Percentiles rank a stretch among this genome's conserved stretches.
Conservation (phyloP, 2,329 filamentous ascomycete genomes). For the Neonectria coccinea region DNA sequence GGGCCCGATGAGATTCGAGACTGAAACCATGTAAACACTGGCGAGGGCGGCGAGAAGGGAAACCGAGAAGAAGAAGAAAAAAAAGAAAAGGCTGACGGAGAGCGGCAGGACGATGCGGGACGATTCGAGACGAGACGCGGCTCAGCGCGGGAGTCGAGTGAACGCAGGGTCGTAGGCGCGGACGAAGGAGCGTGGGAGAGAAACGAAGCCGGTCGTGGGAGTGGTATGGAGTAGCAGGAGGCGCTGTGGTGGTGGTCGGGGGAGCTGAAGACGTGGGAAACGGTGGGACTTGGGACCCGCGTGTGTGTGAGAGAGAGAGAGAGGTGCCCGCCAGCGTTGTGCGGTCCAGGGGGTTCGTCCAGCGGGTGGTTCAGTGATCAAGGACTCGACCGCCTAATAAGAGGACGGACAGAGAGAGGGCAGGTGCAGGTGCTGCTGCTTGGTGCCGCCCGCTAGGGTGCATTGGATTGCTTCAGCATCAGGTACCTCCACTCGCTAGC, state of each 20-base stretch:
- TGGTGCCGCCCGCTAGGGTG: conserved; percentile 22
- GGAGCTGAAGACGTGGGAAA: conserved; percentile 41
- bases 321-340: background rate
- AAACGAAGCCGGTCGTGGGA: conserved; percentile 47
- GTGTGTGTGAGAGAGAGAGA: too few relatives aligned
- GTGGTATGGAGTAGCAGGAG: conserved; percentile 43
- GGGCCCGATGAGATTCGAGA: conserved; percentile 38
- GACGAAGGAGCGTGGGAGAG: conserved; percentile 47
- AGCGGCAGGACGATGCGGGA: conserved; percentile 31
- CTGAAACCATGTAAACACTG: conserved; percentile 41
- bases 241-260: conserved; percentile 39
- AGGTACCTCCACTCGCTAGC: conserved; percentile 30
- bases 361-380: conserved; percentile 5
- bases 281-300: conserved; percentile 34
- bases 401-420: too few relatives aligned
- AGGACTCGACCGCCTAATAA: conserved; percentile 7
- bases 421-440: background rate
- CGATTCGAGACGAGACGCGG: conserved; percentile 40
- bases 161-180: conserved; percentile 28
- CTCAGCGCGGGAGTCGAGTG: conserved; percentile 43
- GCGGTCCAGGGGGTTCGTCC: conserved; percentile 10
- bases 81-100: conserved; percentile 21
- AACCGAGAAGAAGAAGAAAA: conserved; percentile 24
- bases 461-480: conserved; percentile 30
- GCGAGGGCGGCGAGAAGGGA: conserved; percentile 25